These are phyloP conservation scores for Echinochloa phyllopogon DNA, from an alignment of 176 grass and related monocot species.

Conservation along the genomic window DNA sequence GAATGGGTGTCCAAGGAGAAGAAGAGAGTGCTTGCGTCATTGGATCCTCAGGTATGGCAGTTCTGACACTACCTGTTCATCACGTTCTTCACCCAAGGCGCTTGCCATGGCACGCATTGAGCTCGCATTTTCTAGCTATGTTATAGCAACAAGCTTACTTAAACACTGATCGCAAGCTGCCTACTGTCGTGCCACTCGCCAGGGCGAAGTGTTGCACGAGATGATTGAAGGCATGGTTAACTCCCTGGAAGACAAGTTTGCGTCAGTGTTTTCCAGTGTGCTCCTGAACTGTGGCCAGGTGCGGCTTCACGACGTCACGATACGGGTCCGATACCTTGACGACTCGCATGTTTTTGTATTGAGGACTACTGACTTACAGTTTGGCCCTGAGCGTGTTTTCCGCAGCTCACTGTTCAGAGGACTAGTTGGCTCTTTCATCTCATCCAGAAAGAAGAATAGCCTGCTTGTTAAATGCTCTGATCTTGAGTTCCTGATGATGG, in stretches of 20 bases:
- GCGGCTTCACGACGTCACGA: conserved; percentile 47
- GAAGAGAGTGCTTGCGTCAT: conserved; percentile 58
- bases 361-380: conserved; percentile 49
- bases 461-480: conserved; percentile 55
- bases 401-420: conserved; percentile 67
- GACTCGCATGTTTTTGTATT: conserved; percentile 49
- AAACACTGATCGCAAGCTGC: conserved; percentile 3
- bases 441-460: conserved; percentile 57
- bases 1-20: conserved; percentile 55
- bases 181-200: conserved; percentile 28
- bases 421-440: conserved; percentile 56
- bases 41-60: conserved; percentile 63
- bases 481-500: conserved; percentile 70
- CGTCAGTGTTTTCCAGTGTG: conserved; percentile 45
- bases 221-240: conserved; percentile 61
- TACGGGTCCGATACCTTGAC: conserved; percentile 56
- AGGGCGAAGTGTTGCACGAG: conserved; percentile 73
- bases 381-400: conserved; percentile 60
- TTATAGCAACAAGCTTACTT: not conserved
- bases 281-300: conserved; percentile 67
- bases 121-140: not conserved
- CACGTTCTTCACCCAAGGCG: conserved; percentile 4
- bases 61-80: not conserved
- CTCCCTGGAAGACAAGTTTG: conserved; percentile 56
- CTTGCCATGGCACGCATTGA: not conserved